Base-by-base conservation (phyloP, 257 asterid species). In the Parsonsia alboflavescens region DNA sequence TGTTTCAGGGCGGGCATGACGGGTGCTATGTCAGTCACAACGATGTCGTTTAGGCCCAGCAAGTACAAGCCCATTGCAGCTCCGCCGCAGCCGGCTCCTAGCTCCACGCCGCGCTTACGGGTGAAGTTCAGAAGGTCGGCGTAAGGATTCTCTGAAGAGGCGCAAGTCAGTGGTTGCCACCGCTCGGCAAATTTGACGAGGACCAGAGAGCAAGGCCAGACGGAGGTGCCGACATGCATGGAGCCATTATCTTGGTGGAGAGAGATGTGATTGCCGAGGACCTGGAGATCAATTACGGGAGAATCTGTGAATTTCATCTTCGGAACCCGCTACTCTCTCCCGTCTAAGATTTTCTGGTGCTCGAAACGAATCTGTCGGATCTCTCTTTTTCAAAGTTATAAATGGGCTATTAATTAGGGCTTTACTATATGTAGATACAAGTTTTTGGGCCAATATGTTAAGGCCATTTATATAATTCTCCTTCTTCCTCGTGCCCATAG, bases 211-310 rank as follows among this genome's bases (percentile, higher is more conserved):
- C 97, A 90, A 3, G 97, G 97, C 99, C 99, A 94, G 68, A 92
- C 97, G 81, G 97, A 87, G 84, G 99, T 94, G 77, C 99, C 97
- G 74, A 92, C 99, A 78, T 94, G 97, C 96, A 94, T 91, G 68
- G 99, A 81, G 79, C 88, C 91, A 78, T 94, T 94, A 88, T 94
- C 97, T 87, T 92, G 99, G 73, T 92, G 96, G 84, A 94, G 63
- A 2, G 92, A 88, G 80, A 94, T 89, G 77, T 67, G 88, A 63
- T 82, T 80, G 81, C 83, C 74, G 59, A 61, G 83, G 75, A 94
- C 89, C 78, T 80, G 59, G 72, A 92, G 87, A 50, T 92, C 96
- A 79, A 94, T 88, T 74, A 82, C 93, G 58, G 97, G 99, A 67
- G 99, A 94, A 39, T 85, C 91, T 2, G 93, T 90, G 88, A 92